Conservation (phyloP, 192 early-diverging fungal genomes). For the Rhizophlyctis rosea region DNA sequence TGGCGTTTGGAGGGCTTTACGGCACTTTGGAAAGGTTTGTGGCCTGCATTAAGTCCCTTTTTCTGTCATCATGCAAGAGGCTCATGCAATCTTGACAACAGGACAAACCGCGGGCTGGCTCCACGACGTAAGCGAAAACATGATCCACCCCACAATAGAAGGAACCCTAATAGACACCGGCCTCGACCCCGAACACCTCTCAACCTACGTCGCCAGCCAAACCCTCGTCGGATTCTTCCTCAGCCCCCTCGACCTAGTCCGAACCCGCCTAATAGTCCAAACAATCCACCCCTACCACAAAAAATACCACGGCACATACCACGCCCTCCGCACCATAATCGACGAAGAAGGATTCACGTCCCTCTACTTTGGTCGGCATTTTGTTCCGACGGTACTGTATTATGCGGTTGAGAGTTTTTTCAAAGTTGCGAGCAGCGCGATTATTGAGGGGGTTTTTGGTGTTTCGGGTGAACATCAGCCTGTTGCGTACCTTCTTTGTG, state of each 20-base stretch:
- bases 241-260: slow-evolving; percentile 83
- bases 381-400: slow-evolving; percentile 77
- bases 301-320: slow-evolving; percentile 77
- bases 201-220: slow-evolving; percentile 73
- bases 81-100: slow-evolving; percentile 13
- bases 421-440: slow-evolving; percentile 57
- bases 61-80: too few species aligned
- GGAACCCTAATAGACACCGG: slow-evolving; percentile 25
- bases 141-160: slow-evolving; percentile 74
- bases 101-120: slow-evolving; percentile 74
- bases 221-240: slow-evolving; percentile 74
- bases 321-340: slow-evolving; percentile 72
- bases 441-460: slow-evolving; percentile 63
- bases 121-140: slow-evolving; percentile 68
- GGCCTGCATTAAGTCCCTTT: slow-evolving; percentile 8
- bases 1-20: slow-evolving; percentile 36
- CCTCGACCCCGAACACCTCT: slow-evolving; percentile 26
- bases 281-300: slow-evolving; percentile 71
- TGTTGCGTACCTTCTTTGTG: slow-evolving; percentile 22
- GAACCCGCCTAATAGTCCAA: slow-evolving; percentile 86
- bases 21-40: slow-evolving; percentile 54
- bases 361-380: slow-evolving; percentile 70
- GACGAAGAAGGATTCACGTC: slow-evolving; percentile 73
- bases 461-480: slow-evolving; percentile 39
- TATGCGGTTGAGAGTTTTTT: slow-evolving; percentile 73